Evolutionary conservation across 352 stramenopile species (phyloP).

Genomic region (Peronospora farinosa): DNA sequence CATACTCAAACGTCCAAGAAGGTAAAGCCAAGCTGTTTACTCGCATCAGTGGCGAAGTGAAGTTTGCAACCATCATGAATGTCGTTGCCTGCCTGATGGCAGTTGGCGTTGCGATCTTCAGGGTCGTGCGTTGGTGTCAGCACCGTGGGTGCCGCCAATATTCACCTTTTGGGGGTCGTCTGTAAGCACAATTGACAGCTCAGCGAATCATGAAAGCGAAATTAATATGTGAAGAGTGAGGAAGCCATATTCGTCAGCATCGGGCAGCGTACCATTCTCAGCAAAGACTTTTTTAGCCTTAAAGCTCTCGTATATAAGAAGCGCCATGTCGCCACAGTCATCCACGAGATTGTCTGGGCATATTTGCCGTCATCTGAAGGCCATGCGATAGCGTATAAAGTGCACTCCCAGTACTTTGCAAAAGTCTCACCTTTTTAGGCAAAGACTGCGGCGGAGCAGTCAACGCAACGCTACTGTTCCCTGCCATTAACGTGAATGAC

Average conservation of each 20-base stretch:
- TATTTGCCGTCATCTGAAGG: constrained; percentile 93
- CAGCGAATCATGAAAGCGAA: constrained; percentile 1
- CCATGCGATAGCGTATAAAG: constrained; percentile 95
- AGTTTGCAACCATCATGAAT: constrained; percentile 22
- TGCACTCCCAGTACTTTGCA: constrained; percentile 99
- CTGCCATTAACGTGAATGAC: constrained; percentile 99
- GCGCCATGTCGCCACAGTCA: constrained; percentile 97
- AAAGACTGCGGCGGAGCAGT: constrained; percentile 94
- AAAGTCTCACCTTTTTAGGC: constrained; percentile 98
- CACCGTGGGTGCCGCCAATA: constrained; percentile 37
- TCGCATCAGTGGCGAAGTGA: constrained; percentile 28
- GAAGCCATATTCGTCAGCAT: constrained; percentile 55
- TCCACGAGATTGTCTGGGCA: constrained; percentile 97
- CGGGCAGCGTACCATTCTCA: constrained; percentile 90
- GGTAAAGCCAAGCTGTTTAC: constrained; percentile 19
- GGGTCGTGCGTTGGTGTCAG: constrained; percentile 28
- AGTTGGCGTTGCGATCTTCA: constrained; percentile 23
- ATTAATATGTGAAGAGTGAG: neutral
- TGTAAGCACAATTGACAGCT: constrained; percentile 18
- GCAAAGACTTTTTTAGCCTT: constrained; percentile 95
- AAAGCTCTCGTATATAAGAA: constrained; percentile 97
- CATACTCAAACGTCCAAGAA: constrained; percentile 4
- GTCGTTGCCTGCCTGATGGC: constrained; percentile 13
- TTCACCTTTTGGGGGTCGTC: constrained; percentile 36
- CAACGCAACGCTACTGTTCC: constrained; percentile 92